These are phyloP conservation scores for Polyporus tsugae DNA, from an alignment of 1,284 basidiomycete species.

Conservation along the genomic window DNA sequence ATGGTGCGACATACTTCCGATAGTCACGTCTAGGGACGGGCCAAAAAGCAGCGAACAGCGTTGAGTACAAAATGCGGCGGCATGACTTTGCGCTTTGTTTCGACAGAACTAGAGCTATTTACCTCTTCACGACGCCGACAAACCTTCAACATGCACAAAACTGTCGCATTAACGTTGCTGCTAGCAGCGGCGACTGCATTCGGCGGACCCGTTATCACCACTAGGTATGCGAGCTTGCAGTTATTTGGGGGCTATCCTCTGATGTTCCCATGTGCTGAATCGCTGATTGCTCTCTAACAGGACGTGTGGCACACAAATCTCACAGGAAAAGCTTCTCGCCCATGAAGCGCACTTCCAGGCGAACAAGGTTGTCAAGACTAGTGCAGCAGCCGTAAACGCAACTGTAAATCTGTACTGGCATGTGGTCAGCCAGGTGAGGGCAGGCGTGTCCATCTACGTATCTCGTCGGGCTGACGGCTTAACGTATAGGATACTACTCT, in stretches of 20 bases:
- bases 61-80: background rate
- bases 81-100: background rate
- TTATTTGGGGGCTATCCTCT: background rate
- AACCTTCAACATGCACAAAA: background rate
- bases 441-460: background rate
- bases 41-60: background rate
- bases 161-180: background rate
- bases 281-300: constrained; percentile 27
- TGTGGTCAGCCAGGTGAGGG: constrained; percentile 48
- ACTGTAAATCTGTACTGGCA: constrained; percentile 54
- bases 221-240: background rate
- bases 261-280: background rate
- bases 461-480: background rate
- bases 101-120: background rate
- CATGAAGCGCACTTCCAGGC: constrained; percentile 54
- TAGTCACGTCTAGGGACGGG: background rate
- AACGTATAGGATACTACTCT: constrained; percentile 37
- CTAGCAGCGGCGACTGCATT: background rate
- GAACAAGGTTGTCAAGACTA: constrained; percentile 46
- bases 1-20: background rate
- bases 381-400: constrained; percentile 43
- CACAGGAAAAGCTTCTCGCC: constrained; percentile 45
- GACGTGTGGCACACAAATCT: constrained; percentile 48
- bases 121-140: background rate
- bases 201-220: background rate